Base-by-base conservation (phyloP, 371 early-diverging fungal species). In the Mortierella sp. region DNA sequence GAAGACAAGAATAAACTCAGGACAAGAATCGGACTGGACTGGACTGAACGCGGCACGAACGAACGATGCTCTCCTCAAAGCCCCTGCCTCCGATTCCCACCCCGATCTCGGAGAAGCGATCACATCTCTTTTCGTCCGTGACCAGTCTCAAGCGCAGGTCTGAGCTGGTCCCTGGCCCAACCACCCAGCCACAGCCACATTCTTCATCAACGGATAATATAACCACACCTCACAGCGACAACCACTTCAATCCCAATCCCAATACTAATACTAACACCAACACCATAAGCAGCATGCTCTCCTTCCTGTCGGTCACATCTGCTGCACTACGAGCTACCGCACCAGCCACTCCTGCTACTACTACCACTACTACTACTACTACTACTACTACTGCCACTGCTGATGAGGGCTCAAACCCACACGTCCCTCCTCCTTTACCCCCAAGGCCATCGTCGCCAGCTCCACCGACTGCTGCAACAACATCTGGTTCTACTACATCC, bases 1-100 rank as follows among this genome's bases (percentile, higher is more conserved):
- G 11, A 34, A 34, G n/a, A 34, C 34, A 34, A 34, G 34, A 14
- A 34, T 14, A 34, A 34, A n/a, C n/a, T n/a, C n/a, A n/a, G n/a
- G n/a, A n/a, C n/a, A n/a, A n/a, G n/a, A n/a, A n/a, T n/a, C n/a
- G n/a, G n/a, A n/a, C n/a, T n/a, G n/a, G n/a, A n/a, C n/a, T n/a
- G 37, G 37, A 1, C 2, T 4, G 14, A 34, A 14, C 14, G 37
- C 37, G n/a, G n/a, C 4, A 34, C 37, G 11, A 34, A 34, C 11
- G 37, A 34, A n/a, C n/a, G 37, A 73, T 73, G 69, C 51, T 59
- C 21, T 52, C 75, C 27, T 60, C 69, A 34, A 73, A 73, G 46
- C 75, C 75, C 37, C 55, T 73, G 39, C 75, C 75, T 3, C 75
- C 75, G 47, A 73, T 73, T 46, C 75, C 75, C 8, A 34, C 62